Evolutionary conservation across 2,329 filamentous ascomycete species (phyloP), one percentile per base, ranked within the genome.

Genomic region (Aspergillus aculeatinus): DNA sequence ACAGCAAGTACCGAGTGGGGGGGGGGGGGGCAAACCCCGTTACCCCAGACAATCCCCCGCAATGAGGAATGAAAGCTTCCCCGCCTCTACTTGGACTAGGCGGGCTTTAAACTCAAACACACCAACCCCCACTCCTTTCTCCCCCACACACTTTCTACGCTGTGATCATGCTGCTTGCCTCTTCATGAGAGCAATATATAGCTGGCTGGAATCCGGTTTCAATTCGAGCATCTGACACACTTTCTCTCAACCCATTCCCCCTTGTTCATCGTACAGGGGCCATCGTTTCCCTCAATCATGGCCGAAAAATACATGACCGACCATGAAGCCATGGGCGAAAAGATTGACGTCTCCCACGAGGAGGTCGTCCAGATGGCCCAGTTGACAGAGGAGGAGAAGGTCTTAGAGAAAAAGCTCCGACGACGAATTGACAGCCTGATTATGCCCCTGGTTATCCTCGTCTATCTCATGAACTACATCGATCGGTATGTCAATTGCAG

Each of bases 391-490:
- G 73, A 77, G 56, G 75, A 79, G 61, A 70, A 68, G 48, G 61
- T 60, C 1, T 53, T 75, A 5, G 75, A 79, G 67, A 75, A 71
- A 62, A 73, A 76, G 58, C 68, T 79, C 49, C 69, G 72, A 3
- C 65, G 68, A 5, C 73, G 71, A 33, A 77, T 79, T 51, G 77
- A 79, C 57, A 31, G 60, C 23, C 54, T 74, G 25, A 73, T 78
- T 42, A 77, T 79, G 74, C 77, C 77, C 9, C 61, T 77, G 51
- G 71, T 79, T 11, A 75, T 79, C 59, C 62, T 74, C 11, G 72
- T 78, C 10, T 79, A 79, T 59, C 66, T 79, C 33, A 77, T 79
- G 75, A 79, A 79, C 65, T 79, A 79, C 51, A 78, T 79, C 51
- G 77, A 79, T 61, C 72, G 77, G 75, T 77, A 66, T 21, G 68